These are phyloP conservation scores for Colletotrichum neosansevieriae DNA, from an alignment of 2,329 filamentous ascomycete species.

Conservation along the genomic window DNA sequence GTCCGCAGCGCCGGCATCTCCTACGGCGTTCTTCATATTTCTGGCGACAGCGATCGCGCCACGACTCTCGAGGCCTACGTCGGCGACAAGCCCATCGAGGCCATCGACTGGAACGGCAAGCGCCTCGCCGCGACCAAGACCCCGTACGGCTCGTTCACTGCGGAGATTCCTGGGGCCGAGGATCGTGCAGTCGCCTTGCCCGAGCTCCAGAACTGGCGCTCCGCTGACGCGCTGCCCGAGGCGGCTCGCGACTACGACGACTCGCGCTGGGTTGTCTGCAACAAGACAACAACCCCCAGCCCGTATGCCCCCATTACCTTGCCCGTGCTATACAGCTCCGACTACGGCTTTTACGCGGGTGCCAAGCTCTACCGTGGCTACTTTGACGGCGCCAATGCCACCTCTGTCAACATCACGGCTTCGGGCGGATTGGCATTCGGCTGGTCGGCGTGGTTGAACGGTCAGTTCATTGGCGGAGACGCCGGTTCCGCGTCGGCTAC, in stretches of 20 bases:
- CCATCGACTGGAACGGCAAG: slow-evolving; percentile 70
- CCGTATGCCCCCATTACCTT: slow-evolving; percentile 68
- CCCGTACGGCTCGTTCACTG: slow-evolving; percentile 58
- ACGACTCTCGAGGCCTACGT: slow-evolving; percentile 71
- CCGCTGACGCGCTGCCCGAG: slow-evolving; percentile 79
- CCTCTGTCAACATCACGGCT: slow-evolving; percentile 69
- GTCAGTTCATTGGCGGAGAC: slow-evolving; percentile 70
- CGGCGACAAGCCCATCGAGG: slow-evolving; percentile 63
- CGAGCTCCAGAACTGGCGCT: slow-evolving; percentile 73
- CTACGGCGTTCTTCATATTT: slow-evolving; percentile 68
- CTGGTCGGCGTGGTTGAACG: slow-evolving; percentile 75
- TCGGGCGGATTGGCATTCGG: slow-evolving; percentile 78
- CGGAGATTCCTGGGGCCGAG: slow-evolving; percentile 59
- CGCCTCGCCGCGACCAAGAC: slow-evolving; percentile 50
- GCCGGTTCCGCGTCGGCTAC: slow-evolving; percentile 66
- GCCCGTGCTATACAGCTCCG: slow-evolving; percentile 75
- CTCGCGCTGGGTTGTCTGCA: slow-evolving; percentile 71
- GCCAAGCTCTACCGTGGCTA: slow-evolving; percentile 77
- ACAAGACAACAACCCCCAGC: slow-evolving; percentile 71
- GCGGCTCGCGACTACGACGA: slow-evolving; percentile 75
- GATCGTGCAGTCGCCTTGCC: slow-evolving; percentile 65
- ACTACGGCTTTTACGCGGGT: slow-evolving; percentile 81
- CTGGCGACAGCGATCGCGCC: slow-evolving; percentile 76
- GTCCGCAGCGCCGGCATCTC: slow-evolving; percentile 69
- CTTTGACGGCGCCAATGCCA: slow-evolving; percentile 73